Evolutionary conservation across 176 grass and related monocot species (phyloP).

Genomic region (Cenchrus fungigraminus): DNA sequence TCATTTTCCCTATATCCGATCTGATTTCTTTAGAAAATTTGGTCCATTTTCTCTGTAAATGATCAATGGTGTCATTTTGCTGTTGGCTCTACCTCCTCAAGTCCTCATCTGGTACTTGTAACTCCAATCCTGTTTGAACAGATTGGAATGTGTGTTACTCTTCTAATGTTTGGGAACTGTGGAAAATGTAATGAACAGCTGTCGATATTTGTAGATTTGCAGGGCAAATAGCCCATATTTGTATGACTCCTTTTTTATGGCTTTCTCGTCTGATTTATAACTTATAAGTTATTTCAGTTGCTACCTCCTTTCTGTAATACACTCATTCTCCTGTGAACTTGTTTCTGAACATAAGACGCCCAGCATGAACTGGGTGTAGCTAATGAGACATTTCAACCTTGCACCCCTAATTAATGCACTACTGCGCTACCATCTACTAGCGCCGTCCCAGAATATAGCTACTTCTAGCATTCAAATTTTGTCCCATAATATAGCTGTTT

Average conservation of each 20-base stretch:
- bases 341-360: neutral
- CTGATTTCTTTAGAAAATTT: slow-evolving; percentile 18
- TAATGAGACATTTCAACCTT: neutral
- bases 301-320: neutral
- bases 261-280: slow-evolving; percentile 10
- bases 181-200: neutral
- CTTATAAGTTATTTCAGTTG: slow-evolving; percentile 7
- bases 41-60: slow-evolving; percentile 11
- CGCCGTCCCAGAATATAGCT: no score
- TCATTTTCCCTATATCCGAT: neutral
- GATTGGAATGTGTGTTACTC: neutral
- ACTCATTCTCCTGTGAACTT: neutral
- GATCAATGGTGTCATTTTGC: neutral
- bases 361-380: neutral
- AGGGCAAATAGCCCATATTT: neutral
- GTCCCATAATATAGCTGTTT: no score
- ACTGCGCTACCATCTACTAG: neutral
- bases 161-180: neutral
- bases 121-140: neutral
- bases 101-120: neutral
- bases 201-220: neutral
- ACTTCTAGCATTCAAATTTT: no score
- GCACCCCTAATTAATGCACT: neutral
- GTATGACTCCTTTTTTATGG: neutral
- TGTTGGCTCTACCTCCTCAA: neutral